Evolutionary conservation across 371 early-diverging fungal species (phyloP).

Genomic region (Mycotypha africana): DNA sequence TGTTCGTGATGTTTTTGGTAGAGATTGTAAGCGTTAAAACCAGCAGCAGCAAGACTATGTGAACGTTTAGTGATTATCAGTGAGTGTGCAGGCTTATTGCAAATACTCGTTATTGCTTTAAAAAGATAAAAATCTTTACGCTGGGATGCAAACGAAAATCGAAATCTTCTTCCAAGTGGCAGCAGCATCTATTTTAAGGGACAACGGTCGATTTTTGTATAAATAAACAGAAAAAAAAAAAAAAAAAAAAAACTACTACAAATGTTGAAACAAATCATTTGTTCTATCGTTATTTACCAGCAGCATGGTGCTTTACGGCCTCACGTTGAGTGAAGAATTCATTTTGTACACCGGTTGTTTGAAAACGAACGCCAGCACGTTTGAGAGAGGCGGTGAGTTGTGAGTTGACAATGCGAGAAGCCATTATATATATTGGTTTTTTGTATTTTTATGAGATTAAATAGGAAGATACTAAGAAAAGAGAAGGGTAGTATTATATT

Average conservation of each 20-base stretch:
- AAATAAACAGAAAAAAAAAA: neutral
- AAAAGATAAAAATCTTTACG: slow-evolving; percentile 19
- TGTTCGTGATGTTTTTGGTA: slow-evolving; percentile 25
- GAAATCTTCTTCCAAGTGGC: slow-evolving; percentile 42
- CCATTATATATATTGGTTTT: too few relatives aligned
- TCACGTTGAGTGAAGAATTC: slow-evolving; percentile 26
- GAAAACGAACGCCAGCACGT: slow-evolving; percentile 25
- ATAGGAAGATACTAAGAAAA: too few relatives aligned
- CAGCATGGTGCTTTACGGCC: slow-evolving; percentile 40
- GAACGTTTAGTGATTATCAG: too few relatives aligned
- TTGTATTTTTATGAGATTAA: too few relatives aligned
- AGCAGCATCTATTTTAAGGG: slow-evolving; percentile 23
- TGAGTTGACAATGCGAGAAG: slow-evolving; percentile 2
- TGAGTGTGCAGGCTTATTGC: too few relatives aligned
- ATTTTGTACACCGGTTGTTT: slow-evolving; percentile 14
- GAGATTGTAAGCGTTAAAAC: slow-evolving; percentile 38
- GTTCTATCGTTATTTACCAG: slow-evolving; percentile 21
- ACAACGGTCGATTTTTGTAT: too few relatives aligned
- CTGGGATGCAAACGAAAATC: slow-evolving; percentile 35
- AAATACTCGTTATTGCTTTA: neutral
- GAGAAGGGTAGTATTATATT: too few relatives aligned
- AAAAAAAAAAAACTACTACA: too few relatives aligned
- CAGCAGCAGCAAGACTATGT: slow-evolving; percentile 27
- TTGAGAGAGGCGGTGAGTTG: slow-evolving; percentile 1
- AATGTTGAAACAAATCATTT: too few relatives aligned